Evolutionary conservation across 371 early-diverging fungal genomes (phyloP).

Genomic region (Mortierella sp.): DNA sequence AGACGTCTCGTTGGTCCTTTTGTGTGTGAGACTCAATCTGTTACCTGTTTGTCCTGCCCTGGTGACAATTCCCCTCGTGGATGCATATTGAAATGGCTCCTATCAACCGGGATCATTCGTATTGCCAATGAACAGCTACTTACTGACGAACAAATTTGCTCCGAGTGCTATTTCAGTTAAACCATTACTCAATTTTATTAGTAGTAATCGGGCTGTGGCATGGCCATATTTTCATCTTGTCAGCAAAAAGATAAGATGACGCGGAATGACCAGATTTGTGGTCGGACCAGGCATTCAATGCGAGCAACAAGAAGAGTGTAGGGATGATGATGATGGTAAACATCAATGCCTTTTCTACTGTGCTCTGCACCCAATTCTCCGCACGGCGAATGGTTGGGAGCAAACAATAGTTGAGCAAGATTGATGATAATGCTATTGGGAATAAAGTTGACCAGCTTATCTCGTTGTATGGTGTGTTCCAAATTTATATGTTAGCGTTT

Average conservation of each 20-base stretch:
- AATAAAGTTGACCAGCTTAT: slow-evolving; percentile 6
- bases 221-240: background rate
- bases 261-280: no score
- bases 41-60: slow-evolving; percentile 9
- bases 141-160: background rate
- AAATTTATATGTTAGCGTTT: background rate
- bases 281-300: background rate
- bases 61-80: background rate
- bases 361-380: background rate
- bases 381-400: background rate
- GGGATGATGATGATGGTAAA: background rate
- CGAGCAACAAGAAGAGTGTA: background rate
- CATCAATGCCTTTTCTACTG: background rate
- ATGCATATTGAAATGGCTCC: background rate
- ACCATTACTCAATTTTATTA: background rate
- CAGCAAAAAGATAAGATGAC: no score
- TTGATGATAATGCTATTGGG: background rate
- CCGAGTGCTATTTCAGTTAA: background rate
- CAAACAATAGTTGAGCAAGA: background rate
- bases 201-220: background rate
- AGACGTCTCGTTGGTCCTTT: background rate
- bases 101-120: background rate
- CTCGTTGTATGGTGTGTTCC: background rate
- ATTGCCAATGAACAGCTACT: background rate
- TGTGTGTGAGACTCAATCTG: background rate